These are phyloP conservation scores for Inga leiocalycina DNA, from an alignment of 306 rosid species.

Conservation along the genomic window DNA sequence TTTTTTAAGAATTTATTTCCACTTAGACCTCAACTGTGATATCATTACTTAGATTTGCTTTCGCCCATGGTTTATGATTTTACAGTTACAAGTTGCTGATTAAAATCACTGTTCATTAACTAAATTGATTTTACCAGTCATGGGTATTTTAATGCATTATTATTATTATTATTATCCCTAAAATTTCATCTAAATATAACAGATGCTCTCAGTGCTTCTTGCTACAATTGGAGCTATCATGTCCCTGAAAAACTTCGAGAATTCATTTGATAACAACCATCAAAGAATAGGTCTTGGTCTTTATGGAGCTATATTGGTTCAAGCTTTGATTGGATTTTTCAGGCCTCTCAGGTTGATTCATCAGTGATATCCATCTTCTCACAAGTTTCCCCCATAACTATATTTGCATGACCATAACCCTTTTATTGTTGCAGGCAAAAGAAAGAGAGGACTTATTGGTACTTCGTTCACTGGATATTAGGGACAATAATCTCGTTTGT, in stretches of 20 bases:
- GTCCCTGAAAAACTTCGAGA: slow-evolving; percentile 84
- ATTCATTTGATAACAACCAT: slow-evolving; percentile 83
- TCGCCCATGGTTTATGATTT: background rate
- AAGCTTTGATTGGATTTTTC: slow-evolving; percentile 55
- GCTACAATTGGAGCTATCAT: slow-evolving; percentile 83
- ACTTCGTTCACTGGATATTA: slow-evolving; percentile 63
- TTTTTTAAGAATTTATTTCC: slow-evolving; percentile 9
- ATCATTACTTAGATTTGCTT: slow-evolving; percentile 6
- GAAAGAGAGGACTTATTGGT: slow-evolving; percentile 66
- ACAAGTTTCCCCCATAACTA: background rate
- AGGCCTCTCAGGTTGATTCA: slow-evolving; percentile 71
- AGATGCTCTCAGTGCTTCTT: slow-evolving; percentile 71
- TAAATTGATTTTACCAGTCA: background rate
- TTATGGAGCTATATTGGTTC: slow-evolving; percentile 58
- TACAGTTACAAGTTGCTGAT: background rate
- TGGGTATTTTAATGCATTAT: background rate
- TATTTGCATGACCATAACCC: background rate
- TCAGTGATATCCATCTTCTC: background rate
- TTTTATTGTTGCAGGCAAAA: slow-evolving; percentile 46
- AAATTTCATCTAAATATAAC: slow-evolving; percentile 35
- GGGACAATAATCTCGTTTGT: slow-evolving; percentile 55
- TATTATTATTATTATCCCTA: background rate
- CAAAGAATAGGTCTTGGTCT: slow-evolving; percentile 79
- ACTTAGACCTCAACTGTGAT: slow-evolving; percentile 30
- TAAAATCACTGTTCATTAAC: background rate